Percentiles rank a stretch among this genome's conserved stretches.
These are phyloP conservation scores for Hamamelis virginiana DNA, from an alignment of 164 flowering plant genomes.

Conservation along the genomic window DNA sequence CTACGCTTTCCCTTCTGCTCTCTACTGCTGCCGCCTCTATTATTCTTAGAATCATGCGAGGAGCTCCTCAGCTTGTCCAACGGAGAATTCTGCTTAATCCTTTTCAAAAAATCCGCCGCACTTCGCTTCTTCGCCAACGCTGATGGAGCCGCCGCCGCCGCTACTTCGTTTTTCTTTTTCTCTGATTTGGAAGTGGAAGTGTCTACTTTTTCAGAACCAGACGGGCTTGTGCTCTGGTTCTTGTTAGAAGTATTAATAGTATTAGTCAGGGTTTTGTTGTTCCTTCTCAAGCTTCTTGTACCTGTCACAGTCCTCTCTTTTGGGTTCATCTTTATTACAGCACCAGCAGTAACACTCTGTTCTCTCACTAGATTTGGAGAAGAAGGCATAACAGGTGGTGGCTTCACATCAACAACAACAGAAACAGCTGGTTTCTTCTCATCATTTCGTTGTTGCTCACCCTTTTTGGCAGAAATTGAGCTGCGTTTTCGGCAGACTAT, in stretches of 20 bases:
- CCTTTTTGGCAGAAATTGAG: slow-evolving; percentile 45
- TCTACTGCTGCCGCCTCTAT: not conserved
- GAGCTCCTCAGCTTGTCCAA: not conserved
- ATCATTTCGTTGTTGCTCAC: no score
- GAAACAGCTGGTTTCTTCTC: slow-evolving; percentile 29
- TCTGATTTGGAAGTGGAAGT: slow-evolving; percentile 13
- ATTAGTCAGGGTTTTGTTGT: slow-evolving; percentile 19
- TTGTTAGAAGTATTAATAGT: slow-evolving; percentile 7
- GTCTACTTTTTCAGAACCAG: slow-evolving; percentile 20
- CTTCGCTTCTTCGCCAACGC: slow-evolving; percentile 16
- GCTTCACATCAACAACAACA: slow-evolving; percentile 18
- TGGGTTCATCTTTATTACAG: slow-evolving; percentile 13
- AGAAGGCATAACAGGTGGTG: slow-evolving; percentile 5
- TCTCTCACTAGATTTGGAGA: slow-evolving; percentile 15
- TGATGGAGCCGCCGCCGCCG: slow-evolving; percentile 5
- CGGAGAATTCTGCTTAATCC: slow-evolving; percentile 26
- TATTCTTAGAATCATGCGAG: slow-evolving; percentile 7
- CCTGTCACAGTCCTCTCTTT: slow-evolving; percentile 39
- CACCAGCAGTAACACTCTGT: no score
- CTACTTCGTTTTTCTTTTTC: slow-evolving; percentile 24
- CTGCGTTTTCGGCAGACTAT: slow-evolving; percentile 59
- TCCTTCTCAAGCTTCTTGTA: slow-evolving; percentile 41
- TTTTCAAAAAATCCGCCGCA: slow-evolving; percentile 24
- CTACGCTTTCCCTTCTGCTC: not conserved
- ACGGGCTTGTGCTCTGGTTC: slow-evolving; percentile 14